These are phyloP conservation scores for Debaryomyces tyrocola DNA, from an alignment of 805 yeast genomes.

Conservation along the genomic window DNA sequence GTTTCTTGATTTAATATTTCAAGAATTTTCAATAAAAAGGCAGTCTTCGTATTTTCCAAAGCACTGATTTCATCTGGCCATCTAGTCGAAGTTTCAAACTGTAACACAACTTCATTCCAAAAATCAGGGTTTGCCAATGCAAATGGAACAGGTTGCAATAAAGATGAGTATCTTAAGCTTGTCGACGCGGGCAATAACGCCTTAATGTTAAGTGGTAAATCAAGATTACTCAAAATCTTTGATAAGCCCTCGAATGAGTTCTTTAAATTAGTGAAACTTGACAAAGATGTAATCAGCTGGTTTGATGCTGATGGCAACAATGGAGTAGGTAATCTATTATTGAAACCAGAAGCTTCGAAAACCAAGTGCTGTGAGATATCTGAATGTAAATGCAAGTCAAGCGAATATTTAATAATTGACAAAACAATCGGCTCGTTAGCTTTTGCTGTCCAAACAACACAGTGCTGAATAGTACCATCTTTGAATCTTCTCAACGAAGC, in stretches of 20 bases:
- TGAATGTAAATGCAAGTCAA: constrained; percentile 62
- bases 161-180: constrained; percentile 71
- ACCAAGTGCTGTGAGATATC: constrained; percentile 35
- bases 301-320: constrained; percentile 56
- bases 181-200: constrained; percentile 74
- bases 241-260: constrained; percentile 51
- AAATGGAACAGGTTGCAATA: constrained; percentile 79
- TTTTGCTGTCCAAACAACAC: constrained; percentile 78
- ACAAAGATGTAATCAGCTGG: constrained; percentile 44
- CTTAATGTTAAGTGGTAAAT: constrained; percentile 69
- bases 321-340: constrained; percentile 57
- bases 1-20: constrained; percentile 50
- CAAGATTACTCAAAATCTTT: constrained; percentile 46
- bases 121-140: constrained; percentile 74
- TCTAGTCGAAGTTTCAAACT: constrained; percentile 83
- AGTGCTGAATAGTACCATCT: constrained; percentile 87
- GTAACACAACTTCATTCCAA: constrained; percentile 76
- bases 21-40: constrained; percentile 71
- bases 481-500: constrained; percentile 88
- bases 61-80: constrained; percentile 95
- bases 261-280: constrained; percentile 32
- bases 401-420: constrained; percentile 61
- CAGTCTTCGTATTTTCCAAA: constrained; percentile 85
- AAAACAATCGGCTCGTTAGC: constrained; percentile 61
- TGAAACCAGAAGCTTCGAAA: constrained; percentile 45